Conservation (phyloP, 805 yeast genomes). For the Nakazawaea wickerhamii region DNA sequence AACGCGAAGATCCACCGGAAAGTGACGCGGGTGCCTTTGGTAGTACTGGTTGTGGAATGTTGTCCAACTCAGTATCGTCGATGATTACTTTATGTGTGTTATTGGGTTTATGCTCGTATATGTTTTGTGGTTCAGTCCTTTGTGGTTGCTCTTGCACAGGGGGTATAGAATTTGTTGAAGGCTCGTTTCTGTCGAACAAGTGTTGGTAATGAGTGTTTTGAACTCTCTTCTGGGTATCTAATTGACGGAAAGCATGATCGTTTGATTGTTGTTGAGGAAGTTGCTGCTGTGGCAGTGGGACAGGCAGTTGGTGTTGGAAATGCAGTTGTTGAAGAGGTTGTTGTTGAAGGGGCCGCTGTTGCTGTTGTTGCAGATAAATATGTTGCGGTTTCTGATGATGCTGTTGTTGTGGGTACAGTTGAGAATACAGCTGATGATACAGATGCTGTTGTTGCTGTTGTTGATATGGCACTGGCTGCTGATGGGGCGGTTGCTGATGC, state of each 20-base stretch:
- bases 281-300: neutral
- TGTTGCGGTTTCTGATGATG: conserved; percentile 9
- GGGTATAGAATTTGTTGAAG: neutral
- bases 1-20: no score
- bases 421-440: neutral
- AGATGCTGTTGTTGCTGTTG: conserved; percentile 1
- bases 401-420: neutral
- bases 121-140: neutral
- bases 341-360: neutral
- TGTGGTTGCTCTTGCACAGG: neutral
- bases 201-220: neutral
- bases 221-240: neutral
- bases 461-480: neutral
- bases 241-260: neutral
- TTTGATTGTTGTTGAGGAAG: neutral
- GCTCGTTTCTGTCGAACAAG: neutral
- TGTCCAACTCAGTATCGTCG: no score
- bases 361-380: neutral
- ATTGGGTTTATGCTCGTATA: no score
- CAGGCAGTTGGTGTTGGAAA: neutral
- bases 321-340: neutral
- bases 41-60: no score
- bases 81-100: no score
- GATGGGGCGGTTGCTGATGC: neutral
- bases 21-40: no score